Percentiles rank a stretch among this genome's conserved stretches.
These are phyloP conservation scores for Penicillium malachiteum DNA, from an alignment of 495 filamentous ascomycete genomes.

Conservation along the genomic window DNA sequence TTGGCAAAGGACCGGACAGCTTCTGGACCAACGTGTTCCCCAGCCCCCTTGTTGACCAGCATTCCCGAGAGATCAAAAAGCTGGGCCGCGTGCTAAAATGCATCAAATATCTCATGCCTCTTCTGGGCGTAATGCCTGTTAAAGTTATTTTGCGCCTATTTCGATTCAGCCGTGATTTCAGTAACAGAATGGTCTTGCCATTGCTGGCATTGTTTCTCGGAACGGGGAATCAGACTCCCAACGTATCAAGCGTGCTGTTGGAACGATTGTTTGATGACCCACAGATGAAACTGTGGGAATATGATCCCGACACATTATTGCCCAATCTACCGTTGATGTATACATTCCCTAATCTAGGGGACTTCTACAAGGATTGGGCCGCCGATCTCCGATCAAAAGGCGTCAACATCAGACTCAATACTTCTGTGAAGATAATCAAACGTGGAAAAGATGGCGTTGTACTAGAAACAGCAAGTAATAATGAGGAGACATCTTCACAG, in stretches of 20 bases:
- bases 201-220: slow-evolving; percentile 79
- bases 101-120: slow-evolving; percentile 65
- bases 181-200: slow-evolving; percentile 68
- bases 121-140: slow-evolving; percentile 74
- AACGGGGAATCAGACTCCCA: slow-evolving; percentile 74
- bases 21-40: slow-evolving; percentile 87
- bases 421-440: slow-evolving; percentile 58
- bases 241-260: slow-evolving; percentile 71
- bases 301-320: slow-evolving; percentile 65
- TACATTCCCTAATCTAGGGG: slow-evolving; percentile 71
- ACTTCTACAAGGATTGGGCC: slow-evolving; percentile 71
- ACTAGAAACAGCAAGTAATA: slow-evolving; percentile 16
- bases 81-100: slow-evolving; percentile 64
- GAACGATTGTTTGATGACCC: slow-evolving; percentile 74
- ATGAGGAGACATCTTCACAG: not conserved
- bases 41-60: slow-evolving; percentile 60
- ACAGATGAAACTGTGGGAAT: slow-evolving; percentile 74
- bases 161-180: slow-evolving; percentile 71
- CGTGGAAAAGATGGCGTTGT: slow-evolving; percentile 59
- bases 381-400: slow-evolving; percentile 59
- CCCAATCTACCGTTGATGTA: slow-evolving; percentile 78
- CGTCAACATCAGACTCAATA: slow-evolving; percentile 63
- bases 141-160: slow-evolving; percentile 67
- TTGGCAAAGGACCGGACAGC: slow-evolving; percentile 67
- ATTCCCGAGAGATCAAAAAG: slow-evolving; percentile 63